Evolutionary conservation across 148 eudicot species (phyloP).

Genomic region (Linanthus parryae): DNA sequence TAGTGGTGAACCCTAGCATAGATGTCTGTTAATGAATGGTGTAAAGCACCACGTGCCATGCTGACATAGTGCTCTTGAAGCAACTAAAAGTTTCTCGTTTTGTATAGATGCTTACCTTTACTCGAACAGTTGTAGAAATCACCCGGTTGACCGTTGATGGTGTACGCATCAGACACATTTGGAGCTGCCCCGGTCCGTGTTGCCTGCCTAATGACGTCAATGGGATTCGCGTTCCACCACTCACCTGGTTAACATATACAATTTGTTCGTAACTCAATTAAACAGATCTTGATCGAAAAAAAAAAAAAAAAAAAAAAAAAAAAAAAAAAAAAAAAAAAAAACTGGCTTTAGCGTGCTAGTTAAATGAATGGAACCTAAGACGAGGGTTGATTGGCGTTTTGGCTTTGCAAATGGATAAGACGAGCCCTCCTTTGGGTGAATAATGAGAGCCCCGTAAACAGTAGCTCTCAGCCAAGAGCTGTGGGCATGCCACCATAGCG

Average conservation of each 20-base stretch:
- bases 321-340: background rate
- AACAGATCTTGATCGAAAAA: background rate
- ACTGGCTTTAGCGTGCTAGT: background rate
- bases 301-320: background rate
- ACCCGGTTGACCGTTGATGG: constrained; percentile 67
- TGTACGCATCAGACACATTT: constrained; percentile 63
- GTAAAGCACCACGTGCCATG: too few species aligned
- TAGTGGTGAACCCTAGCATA: too few species aligned
- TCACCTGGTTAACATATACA: constrained; percentile 40
- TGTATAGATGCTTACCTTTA: constrained; percentile 37
- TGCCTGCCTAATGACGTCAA: constrained; percentile 47
- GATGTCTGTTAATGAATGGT: too few species aligned
- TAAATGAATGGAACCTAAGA: constrained; percentile 23
- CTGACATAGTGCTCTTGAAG: too few species aligned
- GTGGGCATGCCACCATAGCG: constrained; percentile 61
- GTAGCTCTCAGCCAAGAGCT: constrained; percentile 55
- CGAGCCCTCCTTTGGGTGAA: constrained; percentile 32
- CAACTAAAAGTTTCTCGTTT: too few species aligned
- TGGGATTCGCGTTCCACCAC: constrained; percentile 77
- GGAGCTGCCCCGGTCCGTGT: constrained; percentile 69
- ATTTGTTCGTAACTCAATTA: background rate
- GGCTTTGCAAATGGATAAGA: constrained; percentile 41
- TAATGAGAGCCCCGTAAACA: constrained; percentile 39
- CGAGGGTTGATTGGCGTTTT: constrained; percentile 23
- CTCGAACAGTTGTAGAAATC: constrained; percentile 63